phyloP scores from a whole-genome alignment of 2,329 filamentous ascomycete genomes.

The Simplicillium aogashimaense region DNA sequence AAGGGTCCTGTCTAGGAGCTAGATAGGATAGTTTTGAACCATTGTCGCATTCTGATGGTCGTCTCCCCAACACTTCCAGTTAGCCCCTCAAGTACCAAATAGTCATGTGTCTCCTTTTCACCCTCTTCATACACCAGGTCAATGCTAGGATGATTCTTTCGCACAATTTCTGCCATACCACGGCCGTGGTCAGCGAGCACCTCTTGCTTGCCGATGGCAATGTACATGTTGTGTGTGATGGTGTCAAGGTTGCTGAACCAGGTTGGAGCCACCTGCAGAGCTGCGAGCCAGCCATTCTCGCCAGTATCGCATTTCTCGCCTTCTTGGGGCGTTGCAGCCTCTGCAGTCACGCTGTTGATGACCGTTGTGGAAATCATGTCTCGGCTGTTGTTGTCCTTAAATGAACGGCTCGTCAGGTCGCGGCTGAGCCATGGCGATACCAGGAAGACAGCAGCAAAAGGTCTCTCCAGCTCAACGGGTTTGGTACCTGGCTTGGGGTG shows the following conservation, averaged over 20 bases:
- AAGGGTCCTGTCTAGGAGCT: background rate
- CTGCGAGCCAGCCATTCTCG: slow-evolving; percentile 1
- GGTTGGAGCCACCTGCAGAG: slow-evolving; percentile 2
- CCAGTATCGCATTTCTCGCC: slow-evolving; percentile 3
- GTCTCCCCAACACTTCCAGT: slow-evolving; percentile 14
- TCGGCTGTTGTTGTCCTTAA: background rate
- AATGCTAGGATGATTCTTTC: slow-evolving; percentile 1
- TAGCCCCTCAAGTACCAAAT: slow-evolving; percentile 19
- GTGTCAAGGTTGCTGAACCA: slow-evolving; percentile 1
- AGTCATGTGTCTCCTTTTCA: slow-evolving; percentile 11
- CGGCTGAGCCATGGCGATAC: slow-evolving; percentile 17
- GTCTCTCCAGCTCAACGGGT: slow-evolving; percentile 10
- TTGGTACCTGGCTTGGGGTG: slow-evolving; percentile 13
- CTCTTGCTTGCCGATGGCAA: slow-evolving; percentile 3
- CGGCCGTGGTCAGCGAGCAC: slow-evolving; percentile 4
- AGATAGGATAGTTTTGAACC: slow-evolving; percentile 13
- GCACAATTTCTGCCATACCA: slow-evolving; percentile 1
- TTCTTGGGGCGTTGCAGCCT: background rate
- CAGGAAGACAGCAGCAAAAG: slow-evolving; percentile 17
- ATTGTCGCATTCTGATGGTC: slow-evolving; percentile 19
- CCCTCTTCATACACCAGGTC: slow-evolving; percentile 1
- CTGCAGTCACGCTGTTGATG: slow-evolving; percentile 1
- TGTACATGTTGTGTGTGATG: slow-evolving; percentile 1
- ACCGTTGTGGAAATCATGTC: slow-evolving; percentile 4
- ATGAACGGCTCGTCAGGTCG: slow-evolving; percentile 1